These are phyloP conservation scores for Diplodia mutila DNA, from an alignment of 2,329 filamentous ascomycete species.

Conservation along the genomic window DNA sequence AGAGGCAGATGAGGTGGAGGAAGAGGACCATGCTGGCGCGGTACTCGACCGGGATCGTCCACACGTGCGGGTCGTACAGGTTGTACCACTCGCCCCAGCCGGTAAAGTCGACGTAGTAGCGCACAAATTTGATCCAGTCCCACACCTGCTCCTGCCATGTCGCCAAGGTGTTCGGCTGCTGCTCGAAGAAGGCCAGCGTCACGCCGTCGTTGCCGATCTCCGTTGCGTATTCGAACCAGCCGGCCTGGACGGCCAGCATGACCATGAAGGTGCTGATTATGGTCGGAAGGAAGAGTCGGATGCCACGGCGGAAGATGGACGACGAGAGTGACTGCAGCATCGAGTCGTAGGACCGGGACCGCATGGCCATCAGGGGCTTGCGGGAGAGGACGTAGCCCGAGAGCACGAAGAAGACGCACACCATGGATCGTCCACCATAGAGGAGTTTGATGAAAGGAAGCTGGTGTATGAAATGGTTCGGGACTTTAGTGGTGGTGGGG, in stretches of 20 bases:
- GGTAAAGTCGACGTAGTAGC: constrained; percentile 25
- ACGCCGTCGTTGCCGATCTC: constrained; percentile 33
- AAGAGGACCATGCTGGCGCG: constrained; percentile 36
- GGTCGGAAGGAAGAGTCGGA: constrained; percentile 57
- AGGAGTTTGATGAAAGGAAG: constrained; percentile 64
- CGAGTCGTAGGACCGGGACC: constrained; percentile 44
- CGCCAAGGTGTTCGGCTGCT: not conserved
- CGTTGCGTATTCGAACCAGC: constrained; percentile 32
- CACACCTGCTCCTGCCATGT: constrained; percentile 37
- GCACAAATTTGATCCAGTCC: constrained; percentile 38
- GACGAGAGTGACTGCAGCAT: constrained; percentile 52
- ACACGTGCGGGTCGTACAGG: constrained; percentile 39
- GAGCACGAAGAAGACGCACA: constrained; percentile 58
- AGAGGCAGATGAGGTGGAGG: constrained; percentile 29
- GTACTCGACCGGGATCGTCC: constrained; percentile 46
- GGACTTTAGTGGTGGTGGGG: constrained; percentile 46
- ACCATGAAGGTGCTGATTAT: constrained; percentile 57
- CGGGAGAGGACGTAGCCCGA: constrained; percentile 58
- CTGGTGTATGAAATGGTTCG: constrained; percentile 49
- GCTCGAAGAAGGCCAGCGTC: constrained; percentile 29
- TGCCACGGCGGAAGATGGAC: constrained; percentile 56
- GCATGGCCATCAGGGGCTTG: constrained; percentile 51
- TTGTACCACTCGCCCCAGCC: constrained; percentile 21
- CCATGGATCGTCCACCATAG: constrained; percentile 63
- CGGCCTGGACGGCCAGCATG: constrained; percentile 28